A percentile compares a stretch with the other conserved stretches of the same genome.
Conservation (phyloP, 2,329 filamentous ascomycete genomes). For the Tolypocladium sp. region DNA sequence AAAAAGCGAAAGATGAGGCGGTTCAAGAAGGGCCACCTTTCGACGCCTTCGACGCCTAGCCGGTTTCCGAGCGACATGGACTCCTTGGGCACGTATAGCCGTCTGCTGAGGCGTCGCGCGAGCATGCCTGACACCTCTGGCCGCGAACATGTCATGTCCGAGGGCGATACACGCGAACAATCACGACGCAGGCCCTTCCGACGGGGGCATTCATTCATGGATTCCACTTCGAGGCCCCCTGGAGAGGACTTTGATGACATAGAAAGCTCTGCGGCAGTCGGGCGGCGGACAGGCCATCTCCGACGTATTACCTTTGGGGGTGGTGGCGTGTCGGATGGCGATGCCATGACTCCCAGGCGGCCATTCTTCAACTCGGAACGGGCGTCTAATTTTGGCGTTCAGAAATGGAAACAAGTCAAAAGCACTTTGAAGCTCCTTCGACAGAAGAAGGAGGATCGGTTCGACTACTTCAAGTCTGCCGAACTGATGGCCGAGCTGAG, state of each 20-base stretch:
- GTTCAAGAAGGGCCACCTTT: slow-evolving; percentile 44
- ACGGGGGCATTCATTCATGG: slow-evolving; percentile 50
- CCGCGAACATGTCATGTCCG: slow-evolving; percentile 58
- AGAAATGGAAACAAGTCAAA: slow-evolving; percentile 91
- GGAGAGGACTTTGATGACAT: slow-evolving; percentile 42
- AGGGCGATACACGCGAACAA: slow-evolving; percentile 63
- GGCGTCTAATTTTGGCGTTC: slow-evolving; percentile 63
- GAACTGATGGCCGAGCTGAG: slow-evolving; percentile 93
- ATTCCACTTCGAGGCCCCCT: slow-evolving; percentile 35
- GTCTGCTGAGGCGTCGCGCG: slow-evolving; percentile 52
- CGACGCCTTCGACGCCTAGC: slow-evolving; percentile 57
- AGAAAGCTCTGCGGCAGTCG: slow-evolving; percentile 36
- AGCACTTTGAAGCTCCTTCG: slow-evolving; percentile 73
- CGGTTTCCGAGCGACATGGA: slow-evolving; percentile 33
- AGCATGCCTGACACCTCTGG: slow-evolving; percentile 55
- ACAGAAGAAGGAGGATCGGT: slow-evolving; percentile 75
- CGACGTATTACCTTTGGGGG: slow-evolving; percentile 57
- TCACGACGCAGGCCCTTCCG: slow-evolving; percentile 40
- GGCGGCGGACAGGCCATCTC: slow-evolving; percentile 52
- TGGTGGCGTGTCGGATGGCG: slow-evolving; percentile 55
- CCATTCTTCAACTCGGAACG: slow-evolving; percentile 56
- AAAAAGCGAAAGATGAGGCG: slow-evolving; percentile 55
- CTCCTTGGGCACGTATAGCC: slow-evolving; percentile 29
- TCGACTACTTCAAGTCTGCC: slow-evolving; percentile 91
- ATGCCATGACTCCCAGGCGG: slow-evolving; percentile 46